Base-by-base conservation (phyloP, 2,329 filamentous ascomycete species). In the Dactylonectria estremocensis region DNA sequence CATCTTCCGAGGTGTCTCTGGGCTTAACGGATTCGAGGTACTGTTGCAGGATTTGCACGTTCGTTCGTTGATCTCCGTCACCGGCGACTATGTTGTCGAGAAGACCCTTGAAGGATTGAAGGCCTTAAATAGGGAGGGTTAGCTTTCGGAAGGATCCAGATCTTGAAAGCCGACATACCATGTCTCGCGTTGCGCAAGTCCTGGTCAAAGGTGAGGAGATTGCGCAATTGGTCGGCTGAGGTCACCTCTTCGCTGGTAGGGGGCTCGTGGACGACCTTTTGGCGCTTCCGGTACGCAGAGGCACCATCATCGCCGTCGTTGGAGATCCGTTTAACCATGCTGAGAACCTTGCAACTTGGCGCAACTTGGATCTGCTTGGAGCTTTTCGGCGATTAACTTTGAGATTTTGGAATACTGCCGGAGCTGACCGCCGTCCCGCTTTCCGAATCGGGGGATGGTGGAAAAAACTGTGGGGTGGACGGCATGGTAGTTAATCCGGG, bases 131-230 rank as follows among this genome's bases (percentile, higher is more conserved):
- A 40, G 49, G 56, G 66, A 11, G 43, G 50, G 11, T 66, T 64
- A 63, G 57, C 6, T n/a, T 13, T 11, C 5, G 14, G n/a, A 2
- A 33, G 7, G 48, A 24, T 33, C 16, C 48, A 9, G 45, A 7
- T 22, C 7, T 52, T 53, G 20, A 6, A 14, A 18, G 46, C 24
- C 16, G 54, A 77, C 81, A 55, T 81, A 89, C 88, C 91, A 81
- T 92, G 92, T 78, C 92, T 88, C 75, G 91, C 86, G 80, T 89
- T 85, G 76, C 85, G 83, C 78, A 90, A 81, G 79, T 94, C 91
- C 80, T 94, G 92, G 72, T 92, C 87, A 76, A 95, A 95, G 62
- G 85, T 81, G 46, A 96, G 85, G 50, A 94, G 84, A 67, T 90
- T 86, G 75, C 88, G 88, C 67, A 96, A 84, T 77, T 96, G 92